Base-by-base conservation (phyloP, 768 basidiomycete genomes). In the Kwoniella pini region DNA sequence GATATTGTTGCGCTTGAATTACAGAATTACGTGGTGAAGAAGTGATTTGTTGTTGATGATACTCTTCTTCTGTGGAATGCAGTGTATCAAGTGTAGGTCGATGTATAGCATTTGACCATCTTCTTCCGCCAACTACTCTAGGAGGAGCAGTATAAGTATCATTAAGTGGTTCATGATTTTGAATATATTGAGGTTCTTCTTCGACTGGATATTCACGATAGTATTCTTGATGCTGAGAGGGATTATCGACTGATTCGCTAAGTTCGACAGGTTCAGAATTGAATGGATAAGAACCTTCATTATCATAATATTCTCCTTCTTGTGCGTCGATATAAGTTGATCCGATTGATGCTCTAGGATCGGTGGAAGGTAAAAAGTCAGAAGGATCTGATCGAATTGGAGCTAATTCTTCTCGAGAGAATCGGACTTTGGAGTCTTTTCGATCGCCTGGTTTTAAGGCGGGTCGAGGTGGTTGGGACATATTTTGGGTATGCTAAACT, bases 401-500 rank as follows among this genome's bases (percentile, higher is more conserved):
- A 10, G 63, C 64, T 21, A 65, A 57, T 12, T 70, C 69, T 22
- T 60, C 62, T 4, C 69, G 63, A 24, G 60, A 63, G 61, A 71
- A 71, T 1, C 69, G 56, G 38, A 71, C 69, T 44, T 61, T 63
- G 10, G 66, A 68, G 21, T 57, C 22, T 46, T 54, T 51, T 9
- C 68, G 45, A 46, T 64, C 63, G 40, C 58, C 53, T 17, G 63
- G 52, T 44, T 66, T 65, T 11, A 69, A 40, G 9, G 58, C 61
- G 3, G 68, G 68, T 11, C 68, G 68, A 10, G 58, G 17, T 4
- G 68, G 64, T 28, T 57, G 44, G 2, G 64, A 53, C 60, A 69
- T 39, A 7, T 36, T 7, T 36, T n/a, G n/a, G n/a, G n/a, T n/a
- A n/a, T n/a, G n/a, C n/a, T n/a, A n/a, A n/a, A n/a, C n/a, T n/a